These are phyloP conservation scores for Sextonia rubra DNA, from an alignment of 164 flowering plant species.

Conservation along the genomic window DNA sequence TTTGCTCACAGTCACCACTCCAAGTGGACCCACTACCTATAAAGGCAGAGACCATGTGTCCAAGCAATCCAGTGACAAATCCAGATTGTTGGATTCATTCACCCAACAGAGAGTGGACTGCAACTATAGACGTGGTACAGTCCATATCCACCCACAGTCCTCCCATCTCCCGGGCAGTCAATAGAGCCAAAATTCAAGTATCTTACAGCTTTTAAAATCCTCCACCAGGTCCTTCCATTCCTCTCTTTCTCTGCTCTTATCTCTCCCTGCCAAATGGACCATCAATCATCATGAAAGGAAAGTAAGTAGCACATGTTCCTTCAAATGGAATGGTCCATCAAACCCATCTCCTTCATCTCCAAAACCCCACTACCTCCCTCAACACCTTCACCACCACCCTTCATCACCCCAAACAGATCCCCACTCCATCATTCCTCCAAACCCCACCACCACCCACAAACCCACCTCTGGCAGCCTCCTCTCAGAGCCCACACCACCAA, in stretches of 20 bases:
- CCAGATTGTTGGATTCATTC: too few species aligned
- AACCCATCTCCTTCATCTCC: slow-evolving; percentile 1
- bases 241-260: neutral
- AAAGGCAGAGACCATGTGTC: too few species aligned
- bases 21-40: too few species aligned
- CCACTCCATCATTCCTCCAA: neutral
- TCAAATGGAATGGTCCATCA: slow-evolving; percentile 6
- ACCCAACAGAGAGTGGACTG: neutral
- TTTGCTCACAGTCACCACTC: too few species aligned
- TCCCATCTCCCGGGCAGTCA: neutral
- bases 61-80: too few species aligned
- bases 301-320: neutral
- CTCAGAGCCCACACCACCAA: slow-evolving; percentile 1
- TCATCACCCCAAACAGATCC: neutral
- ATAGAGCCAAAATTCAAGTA: neutral
- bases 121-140: neutral
- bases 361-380: neutral
- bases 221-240: neutral
- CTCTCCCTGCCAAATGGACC: neutral
- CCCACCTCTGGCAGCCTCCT: neutral
- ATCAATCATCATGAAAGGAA: neutral
- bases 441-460: neutral
- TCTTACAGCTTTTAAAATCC: too few species aligned
- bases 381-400: neutral
- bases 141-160: neutral